These are phyloP conservation scores for Saccharomycopsis schoenii DNA, from an alignment of 805 yeast species.

Conservation along the genomic window DNA sequence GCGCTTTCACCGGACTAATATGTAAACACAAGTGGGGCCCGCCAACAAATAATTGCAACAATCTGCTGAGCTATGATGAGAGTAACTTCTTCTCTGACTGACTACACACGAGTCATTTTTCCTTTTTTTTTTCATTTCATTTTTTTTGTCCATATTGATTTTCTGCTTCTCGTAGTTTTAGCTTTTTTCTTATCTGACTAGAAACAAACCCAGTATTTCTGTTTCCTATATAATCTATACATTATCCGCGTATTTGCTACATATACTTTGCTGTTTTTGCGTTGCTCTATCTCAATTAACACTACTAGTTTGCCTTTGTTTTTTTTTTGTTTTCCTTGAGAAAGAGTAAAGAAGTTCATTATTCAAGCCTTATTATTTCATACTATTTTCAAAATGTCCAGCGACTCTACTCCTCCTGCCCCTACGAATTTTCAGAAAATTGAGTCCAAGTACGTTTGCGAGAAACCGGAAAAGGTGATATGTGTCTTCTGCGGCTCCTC, in stretches of 20 bases:
- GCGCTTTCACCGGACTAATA: too few relatives aligned
- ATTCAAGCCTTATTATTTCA: too few relatives aligned
- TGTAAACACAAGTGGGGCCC: too few relatives aligned
- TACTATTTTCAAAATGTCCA: slow-evolving; percentile 36
- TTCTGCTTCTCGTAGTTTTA: too few relatives aligned
- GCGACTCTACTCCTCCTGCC: slow-evolving; percentile 34
- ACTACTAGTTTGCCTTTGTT: neutral
- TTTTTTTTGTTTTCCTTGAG: neutral
- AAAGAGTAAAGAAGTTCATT: too few relatives aligned
- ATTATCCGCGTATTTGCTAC: neutral
- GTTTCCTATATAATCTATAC: neutral
- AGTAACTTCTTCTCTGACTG: too few relatives aligned
- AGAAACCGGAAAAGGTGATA: slow-evolving; percentile 31
- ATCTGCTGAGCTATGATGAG: too few relatives aligned
- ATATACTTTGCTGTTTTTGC: too few relatives aligned
- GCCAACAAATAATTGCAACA: too few relatives aligned
- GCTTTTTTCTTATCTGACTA: neutral
- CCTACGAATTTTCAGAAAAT: slow-evolving; percentile 22
- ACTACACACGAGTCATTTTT: too few relatives aligned
- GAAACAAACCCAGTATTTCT: neutral
- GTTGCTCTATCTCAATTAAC: neutral
- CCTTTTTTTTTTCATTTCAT: too few relatives aligned
- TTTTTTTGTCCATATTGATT: too few relatives aligned
- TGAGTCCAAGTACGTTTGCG: slow-evolving; percentile 22
- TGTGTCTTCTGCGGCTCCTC: slow-evolving; percentile 88